These are phyloP conservation scores for Grosmannia serpens DNA, from an alignment of 2,329 filamentous ascomycete genomes.

Conservation along the genomic window DNA sequence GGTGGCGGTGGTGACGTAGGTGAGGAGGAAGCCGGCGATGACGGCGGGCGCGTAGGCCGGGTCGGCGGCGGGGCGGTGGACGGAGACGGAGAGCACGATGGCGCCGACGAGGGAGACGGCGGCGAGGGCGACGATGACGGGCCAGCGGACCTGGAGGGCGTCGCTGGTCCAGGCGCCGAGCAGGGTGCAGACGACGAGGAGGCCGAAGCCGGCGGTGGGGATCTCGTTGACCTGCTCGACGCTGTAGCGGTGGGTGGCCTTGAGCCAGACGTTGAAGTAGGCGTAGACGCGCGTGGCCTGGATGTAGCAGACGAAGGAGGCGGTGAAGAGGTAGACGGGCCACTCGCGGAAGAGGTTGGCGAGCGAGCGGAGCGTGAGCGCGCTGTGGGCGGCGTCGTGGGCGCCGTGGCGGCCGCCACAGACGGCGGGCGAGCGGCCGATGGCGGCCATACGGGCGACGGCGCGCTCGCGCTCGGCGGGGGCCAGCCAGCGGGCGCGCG, in stretches of 20 bases:
- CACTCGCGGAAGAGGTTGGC: slow-evolving; percentile 5
- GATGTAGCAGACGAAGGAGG: slow-evolving; percentile 8
- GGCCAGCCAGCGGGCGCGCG: slow-evolving; percentile 8
- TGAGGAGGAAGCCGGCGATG: slow-evolving; percentile 8
- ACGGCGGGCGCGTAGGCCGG: not conserved
- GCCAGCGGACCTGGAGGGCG: slow-evolving; percentile 34
- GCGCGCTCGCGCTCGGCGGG: slow-evolving; percentile 3
- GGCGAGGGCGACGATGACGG: slow-evolving; percentile 26
- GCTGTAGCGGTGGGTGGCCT: slow-evolving; percentile 24
- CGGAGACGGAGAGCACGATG: slow-evolving; percentile 5
- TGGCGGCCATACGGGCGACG: slow-evolving; percentile 6
- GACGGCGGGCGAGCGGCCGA: not conserved
- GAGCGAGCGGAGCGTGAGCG: not conserved
- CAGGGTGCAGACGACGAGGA: slow-evolving; percentile 30
- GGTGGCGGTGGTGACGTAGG: slow-evolving; percentile 5
- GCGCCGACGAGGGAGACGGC: slow-evolving; percentile 6
- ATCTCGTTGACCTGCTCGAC: slow-evolving; percentile 35
- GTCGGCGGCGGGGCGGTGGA: not conserved
- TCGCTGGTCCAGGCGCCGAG: slow-evolving; percentile 41
- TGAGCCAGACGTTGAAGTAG: slow-evolving; percentile 12
- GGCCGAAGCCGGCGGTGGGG: slow-evolving; percentile 21
- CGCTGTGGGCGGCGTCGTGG: not conserved
- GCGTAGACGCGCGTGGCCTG: slow-evolving; percentile 9
- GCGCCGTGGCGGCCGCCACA: no score
- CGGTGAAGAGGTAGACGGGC: slow-evolving; percentile 10